phyloP scores from a whole-genome alignment of 176 grass and related monocot species.

The Bonia amplexicaulis region DNA sequence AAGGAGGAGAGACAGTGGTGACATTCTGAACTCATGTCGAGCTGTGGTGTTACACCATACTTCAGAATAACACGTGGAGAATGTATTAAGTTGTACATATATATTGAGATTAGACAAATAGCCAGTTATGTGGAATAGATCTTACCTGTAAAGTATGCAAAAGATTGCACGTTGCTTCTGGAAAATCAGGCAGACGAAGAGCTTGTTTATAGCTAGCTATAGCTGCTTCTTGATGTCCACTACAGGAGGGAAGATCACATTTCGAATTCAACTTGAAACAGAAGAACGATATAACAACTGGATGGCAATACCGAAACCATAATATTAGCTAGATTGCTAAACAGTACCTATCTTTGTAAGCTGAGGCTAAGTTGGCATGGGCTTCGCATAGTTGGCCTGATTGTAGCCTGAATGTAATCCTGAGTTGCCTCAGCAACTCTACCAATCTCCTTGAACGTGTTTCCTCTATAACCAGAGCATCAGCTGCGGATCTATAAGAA shows the following conservation, averaged over 20 bases:
- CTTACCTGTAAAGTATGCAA: conserved; percentile 80
- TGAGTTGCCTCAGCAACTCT: conserved; percentile 86
- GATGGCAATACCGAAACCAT: too few species aligned
- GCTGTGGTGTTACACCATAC: too few species aligned
- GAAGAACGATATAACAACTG: neutral
- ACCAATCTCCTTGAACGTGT: conserved; percentile 92
- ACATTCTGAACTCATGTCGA: too few species aligned
- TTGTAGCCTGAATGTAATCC: conserved; percentile 72
- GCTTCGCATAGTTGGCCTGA: conserved; percentile 91
- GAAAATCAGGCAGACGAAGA: conserved; percentile 70
- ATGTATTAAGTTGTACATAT: too few species aligned
- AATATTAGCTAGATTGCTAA: neutral
- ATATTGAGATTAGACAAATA: too few species aligned
- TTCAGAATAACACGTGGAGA: too few species aligned
- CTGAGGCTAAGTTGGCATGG: conserved; percentile 89
- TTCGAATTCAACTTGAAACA: neutral
- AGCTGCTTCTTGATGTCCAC: conserved; percentile 71
- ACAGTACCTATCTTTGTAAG: conserved; percentile 81
- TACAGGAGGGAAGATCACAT: conserved; percentile 34
- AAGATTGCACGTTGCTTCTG: conserved; percentile 88
- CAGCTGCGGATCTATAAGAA: conserved; percentile 78
- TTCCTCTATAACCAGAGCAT: conserved; percentile 87
- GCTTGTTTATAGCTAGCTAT: conserved; percentile 83
- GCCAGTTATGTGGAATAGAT: too few species aligned
- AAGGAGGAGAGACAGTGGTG: too few species aligned